A percentile compares a stretch with the other conserved stretches of the same genome.
phyloP scores from a whole-genome alignment of 2,329 filamentous ascomycete genomes.

The Thielaviopsis cerberus region DNA sequence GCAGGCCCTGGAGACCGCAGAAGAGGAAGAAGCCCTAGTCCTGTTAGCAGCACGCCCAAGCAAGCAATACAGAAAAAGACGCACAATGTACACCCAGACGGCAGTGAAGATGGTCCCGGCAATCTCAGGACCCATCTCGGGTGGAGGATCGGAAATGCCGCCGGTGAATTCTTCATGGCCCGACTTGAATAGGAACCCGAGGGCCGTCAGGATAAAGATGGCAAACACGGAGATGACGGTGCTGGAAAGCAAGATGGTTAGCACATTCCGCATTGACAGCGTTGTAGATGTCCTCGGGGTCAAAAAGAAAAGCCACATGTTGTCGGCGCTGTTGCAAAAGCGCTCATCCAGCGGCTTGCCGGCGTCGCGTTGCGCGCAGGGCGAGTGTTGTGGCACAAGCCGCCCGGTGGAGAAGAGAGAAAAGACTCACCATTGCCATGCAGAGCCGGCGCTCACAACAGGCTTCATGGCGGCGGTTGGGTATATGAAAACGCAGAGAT shows the following conservation, averaged over 20 bases:
- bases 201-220: constrained; percentile 43
- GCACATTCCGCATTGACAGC: background rate
- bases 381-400: background rate
- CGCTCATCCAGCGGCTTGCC: background rate
- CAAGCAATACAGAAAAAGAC: constrained; percentile 20
- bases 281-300: background rate
- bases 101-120: constrained; percentile 74
- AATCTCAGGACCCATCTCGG: constrained; percentile 56
- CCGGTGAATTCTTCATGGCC: constrained; percentile 76
- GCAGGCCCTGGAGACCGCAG: constrained; percentile 72
- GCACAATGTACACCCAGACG: constrained; percentile 73
- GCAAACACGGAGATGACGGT: constrained; percentile 50
- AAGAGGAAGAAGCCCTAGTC: constrained; percentile 70
- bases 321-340: background rate
- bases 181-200: constrained; percentile 55
- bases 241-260: constrained; percentile 28
- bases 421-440: constrained; percentile 70
- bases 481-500: background rate
- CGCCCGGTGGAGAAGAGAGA: background rate
- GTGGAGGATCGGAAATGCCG: constrained; percentile 46
- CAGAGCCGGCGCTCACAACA: constrained; percentile 75
- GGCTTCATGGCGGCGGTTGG: constrained; percentile 62
- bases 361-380: background rate
- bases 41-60: background rate
- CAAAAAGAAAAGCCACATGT: background rate